Evolutionary conservation across 441 rosid species (phyloP).

Genomic region (Omphalea diandra): DNA sequence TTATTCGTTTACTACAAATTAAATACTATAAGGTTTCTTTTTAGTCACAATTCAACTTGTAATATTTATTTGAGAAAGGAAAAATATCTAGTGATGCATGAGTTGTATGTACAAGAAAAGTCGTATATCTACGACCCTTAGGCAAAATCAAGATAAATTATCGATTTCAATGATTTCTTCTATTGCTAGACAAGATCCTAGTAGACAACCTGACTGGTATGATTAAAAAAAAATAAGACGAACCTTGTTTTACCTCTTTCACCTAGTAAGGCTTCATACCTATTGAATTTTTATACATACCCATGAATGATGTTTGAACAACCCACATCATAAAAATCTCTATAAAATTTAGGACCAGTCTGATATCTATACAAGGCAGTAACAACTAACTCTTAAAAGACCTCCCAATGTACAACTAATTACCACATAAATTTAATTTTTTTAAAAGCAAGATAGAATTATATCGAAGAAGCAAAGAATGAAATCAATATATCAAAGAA

Average conservation of each 20-base stretch:
- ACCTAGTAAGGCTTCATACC: too few relatives aligned
- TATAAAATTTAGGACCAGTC: constrained; percentile 34
- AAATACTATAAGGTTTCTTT: too few relatives aligned
- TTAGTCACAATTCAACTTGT: too few relatives aligned
- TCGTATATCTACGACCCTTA: too few relatives aligned
- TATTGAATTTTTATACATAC: background rate
- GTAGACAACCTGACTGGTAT: background rate
- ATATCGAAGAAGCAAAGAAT: too few relatives aligned
- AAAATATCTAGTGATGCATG: too few relatives aligned
- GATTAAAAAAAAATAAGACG: background rate
- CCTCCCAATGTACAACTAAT: constrained; percentile 15
- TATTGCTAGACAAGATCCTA: background rate
- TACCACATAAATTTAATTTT: constrained; percentile 6
- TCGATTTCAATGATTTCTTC: background rate
- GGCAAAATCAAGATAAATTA: background rate
- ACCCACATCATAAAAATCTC: constrained; percentile 21
- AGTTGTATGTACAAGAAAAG: too few relatives aligned
- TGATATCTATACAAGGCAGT: constrained; percentile 7
- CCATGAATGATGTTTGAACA: constrained; percentile 14
- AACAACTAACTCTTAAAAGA: background rate
- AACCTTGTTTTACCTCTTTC: background rate
- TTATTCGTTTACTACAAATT: too few relatives aligned
- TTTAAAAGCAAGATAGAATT: too few relatives aligned
- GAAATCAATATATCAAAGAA: too few relatives aligned
- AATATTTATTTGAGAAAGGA: too few relatives aligned